Evolutionary conservation across 2,329 filamentous ascomycete genomes (phyloP), one percentile per base, ranked within the genome.

Genomic region (Cercospora canescens): DNA sequence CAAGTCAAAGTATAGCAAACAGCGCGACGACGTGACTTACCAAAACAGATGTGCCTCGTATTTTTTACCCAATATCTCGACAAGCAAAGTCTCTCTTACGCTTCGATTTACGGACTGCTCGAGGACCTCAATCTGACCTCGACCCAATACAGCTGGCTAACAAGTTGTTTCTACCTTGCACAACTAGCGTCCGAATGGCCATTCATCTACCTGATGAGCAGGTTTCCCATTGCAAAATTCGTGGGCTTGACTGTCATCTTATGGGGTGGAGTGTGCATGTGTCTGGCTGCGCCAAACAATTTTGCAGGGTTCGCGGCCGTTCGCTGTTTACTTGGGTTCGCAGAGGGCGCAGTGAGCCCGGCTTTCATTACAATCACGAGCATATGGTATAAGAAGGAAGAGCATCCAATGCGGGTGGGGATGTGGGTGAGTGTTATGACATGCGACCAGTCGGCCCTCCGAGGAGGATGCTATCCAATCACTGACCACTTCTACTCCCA

Each of bases 81-180:
- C 74, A 85, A 82, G 72, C 83, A 85, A 58, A 82, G 79, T 63
- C 75, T 86, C 1, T 82, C 79, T 68, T 86, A 85, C 71, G 83
- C 82, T 1, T 76, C 76, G n/a, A 79, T 83, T 50, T 80, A 83
- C 66, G 83, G 82, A 7, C 76, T 86, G 0, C 79, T 81, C 16
- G 76, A 77, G 1, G 83, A 85, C 64, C 76, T 85, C 7, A 72
- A 80, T 0, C 73, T 86, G 69, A 79, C 78, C 1, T 79, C 78
- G 52, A 72, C 71, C 3, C 78, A 86, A 60, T 86, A 84, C 68
- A 84, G 82, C 1, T 85, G 84, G 84, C 79, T 76, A 32, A 79
- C 75, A 9, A 80, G 78, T 7, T 80, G 83, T 66, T 83, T 83
- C 73, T 83, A 81, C 70, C 69, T 84, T 28, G 79, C 79, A 56